Evolutionary conservation across 805 yeast species (phyloP).

Genomic region (Millerozyma acaciae): DNA sequence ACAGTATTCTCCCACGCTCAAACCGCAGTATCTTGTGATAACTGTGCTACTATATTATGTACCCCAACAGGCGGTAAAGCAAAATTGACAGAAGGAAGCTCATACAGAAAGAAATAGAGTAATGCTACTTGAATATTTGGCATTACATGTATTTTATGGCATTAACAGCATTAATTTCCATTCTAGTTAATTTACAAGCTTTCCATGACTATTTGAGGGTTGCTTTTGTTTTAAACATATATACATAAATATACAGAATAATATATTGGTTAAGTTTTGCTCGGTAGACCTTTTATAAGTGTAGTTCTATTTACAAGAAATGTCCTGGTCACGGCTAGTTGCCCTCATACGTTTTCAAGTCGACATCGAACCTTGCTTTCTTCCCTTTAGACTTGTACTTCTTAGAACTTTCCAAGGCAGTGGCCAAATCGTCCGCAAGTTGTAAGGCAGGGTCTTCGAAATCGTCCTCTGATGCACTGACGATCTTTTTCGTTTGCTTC

Average conservation of each 20-base stretch:
- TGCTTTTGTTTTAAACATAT: too few relatives aligned
- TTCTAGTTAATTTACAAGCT: too few relatives aligned
- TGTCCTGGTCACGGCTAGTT: slow-evolving; percentile 7
- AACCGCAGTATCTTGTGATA: slow-evolving; percentile 41
- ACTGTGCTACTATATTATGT: slow-evolving; percentile 38
- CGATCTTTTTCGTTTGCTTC: slow-evolving; percentile 30
- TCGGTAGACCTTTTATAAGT: too few relatives aligned
- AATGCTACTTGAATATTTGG: neutral
- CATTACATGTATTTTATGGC: slow-evolving; percentile 2
- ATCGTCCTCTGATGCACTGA: slow-evolving; percentile 21
- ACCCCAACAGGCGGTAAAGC: slow-evolving; percentile 43
- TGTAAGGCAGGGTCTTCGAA: slow-evolving; percentile 25
- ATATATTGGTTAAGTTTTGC: too few relatives aligned
- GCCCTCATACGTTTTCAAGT: slow-evolving; percentile 16
- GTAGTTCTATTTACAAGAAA: neutral
- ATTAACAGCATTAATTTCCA: too few relatives aligned
- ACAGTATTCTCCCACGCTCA: slow-evolving; percentile 42
- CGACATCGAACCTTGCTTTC: slow-evolving; percentile 17
- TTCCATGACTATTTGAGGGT: too few relatives aligned
- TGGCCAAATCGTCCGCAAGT: slow-evolving; percentile 25
- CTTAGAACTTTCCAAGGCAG: slow-evolving; percentile 28
- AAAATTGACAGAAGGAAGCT: slow-evolving; percentile 40
- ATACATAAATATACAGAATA: too few relatives aligned
- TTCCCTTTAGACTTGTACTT: slow-evolving; percentile 31
- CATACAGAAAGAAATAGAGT: slow-evolving; percentile 39